phyloP scores from a whole-genome alignment of 352 stramenopile genomes.

The Pythium periplocum region DNA sequence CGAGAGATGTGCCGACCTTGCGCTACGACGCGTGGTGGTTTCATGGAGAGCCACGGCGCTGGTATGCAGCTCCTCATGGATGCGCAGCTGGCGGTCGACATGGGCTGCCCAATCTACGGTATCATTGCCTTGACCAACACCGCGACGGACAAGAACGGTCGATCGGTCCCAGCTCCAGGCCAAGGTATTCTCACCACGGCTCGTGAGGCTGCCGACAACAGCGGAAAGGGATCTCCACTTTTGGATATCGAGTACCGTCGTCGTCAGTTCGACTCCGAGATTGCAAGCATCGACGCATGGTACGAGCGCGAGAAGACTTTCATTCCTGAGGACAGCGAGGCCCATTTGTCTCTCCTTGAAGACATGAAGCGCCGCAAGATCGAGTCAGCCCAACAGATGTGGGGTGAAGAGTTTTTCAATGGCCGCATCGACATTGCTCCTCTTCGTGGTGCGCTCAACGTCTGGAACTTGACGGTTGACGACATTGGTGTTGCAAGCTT shows the following conservation, averaged over 20 bases:
- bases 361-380: constrained; percentile 69
- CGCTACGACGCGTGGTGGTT: constrained; percentile 69
- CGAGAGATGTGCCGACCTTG: constrained; percentile 84
- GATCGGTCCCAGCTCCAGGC: constrained; percentile 76
- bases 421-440: constrained; percentile 61
- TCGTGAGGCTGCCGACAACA: constrained; percentile 32
- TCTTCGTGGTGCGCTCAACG: constrained; percentile 64
- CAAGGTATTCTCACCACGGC: constrained; percentile 85
- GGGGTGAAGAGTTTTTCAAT: constrained; percentile 63
- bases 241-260: constrained; percentile 71
- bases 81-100: constrained; percentile 79
- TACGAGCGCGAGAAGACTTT: constrained; percentile 51
- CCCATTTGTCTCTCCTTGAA: constrained; percentile 42
- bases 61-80: constrained; percentile 89
- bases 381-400: constrained; percentile 55
- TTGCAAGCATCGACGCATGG: constrained; percentile 70
- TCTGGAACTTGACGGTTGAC: constrained; percentile 77
- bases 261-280: constrained; percentile 67
- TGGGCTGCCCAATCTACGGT: constrained; percentile 83
- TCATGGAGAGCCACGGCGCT: constrained; percentile 87
- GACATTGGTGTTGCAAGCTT: constrained; percentile 83
- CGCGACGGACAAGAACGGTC: constrained; percentile 84
- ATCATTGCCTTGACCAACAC: constrained; percentile 82
- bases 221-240: constrained; percentile 34
- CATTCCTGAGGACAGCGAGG: constrained; percentile 24